These are phyloP conservation scores for Clavariopsis aquatica DNA, from an alignment of 495 filamentous ascomycete species.

Conservation along the genomic window DNA sequence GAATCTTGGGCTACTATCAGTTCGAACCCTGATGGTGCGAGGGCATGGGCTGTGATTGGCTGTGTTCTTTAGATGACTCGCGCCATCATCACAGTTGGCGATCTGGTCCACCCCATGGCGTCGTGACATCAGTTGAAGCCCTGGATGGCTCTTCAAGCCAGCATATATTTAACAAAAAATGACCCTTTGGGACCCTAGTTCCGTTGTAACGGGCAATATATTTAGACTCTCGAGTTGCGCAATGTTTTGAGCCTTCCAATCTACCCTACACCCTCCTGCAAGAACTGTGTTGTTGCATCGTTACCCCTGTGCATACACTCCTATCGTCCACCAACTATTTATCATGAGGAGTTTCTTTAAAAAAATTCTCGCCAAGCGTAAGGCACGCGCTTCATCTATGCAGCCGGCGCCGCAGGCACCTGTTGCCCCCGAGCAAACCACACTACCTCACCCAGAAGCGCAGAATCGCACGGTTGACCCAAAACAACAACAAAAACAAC, in stretches of 20 bases:
- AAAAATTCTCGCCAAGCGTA: conserved; percentile 19
- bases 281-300: background rate
- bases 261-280: conserved; percentile 9
- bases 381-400: background rate
- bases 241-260: conserved; percentile 9
- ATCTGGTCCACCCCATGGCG: conserved; percentile 2
- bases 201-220: background rate
- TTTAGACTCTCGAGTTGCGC: background rate
- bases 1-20: background rate
- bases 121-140: conserved; percentile 21
- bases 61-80: conserved; percentile 30
- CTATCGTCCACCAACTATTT: too few relatives aligned
- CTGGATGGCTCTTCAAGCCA: background rate
- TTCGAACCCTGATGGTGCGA: background rate
- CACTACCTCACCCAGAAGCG: background rate
- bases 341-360: conserved; percentile 12
- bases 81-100: conserved; percentile 8
- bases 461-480: conserved; percentile 4
- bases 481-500: conserved; percentile 29
- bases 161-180: conserved; percentile 10
- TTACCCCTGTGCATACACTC: background rate
- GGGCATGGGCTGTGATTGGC: conserved; percentile 12
- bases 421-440: background rate
- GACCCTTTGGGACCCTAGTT: background rate
- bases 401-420: background rate